A percentile compares a stretch with the other conserved stretches of the same genome.
These are phyloP conservation scores for Malassezia slooffiae DNA, from an alignment of 1,284 basidiomycete species.

Conservation along the genomic window DNA sequence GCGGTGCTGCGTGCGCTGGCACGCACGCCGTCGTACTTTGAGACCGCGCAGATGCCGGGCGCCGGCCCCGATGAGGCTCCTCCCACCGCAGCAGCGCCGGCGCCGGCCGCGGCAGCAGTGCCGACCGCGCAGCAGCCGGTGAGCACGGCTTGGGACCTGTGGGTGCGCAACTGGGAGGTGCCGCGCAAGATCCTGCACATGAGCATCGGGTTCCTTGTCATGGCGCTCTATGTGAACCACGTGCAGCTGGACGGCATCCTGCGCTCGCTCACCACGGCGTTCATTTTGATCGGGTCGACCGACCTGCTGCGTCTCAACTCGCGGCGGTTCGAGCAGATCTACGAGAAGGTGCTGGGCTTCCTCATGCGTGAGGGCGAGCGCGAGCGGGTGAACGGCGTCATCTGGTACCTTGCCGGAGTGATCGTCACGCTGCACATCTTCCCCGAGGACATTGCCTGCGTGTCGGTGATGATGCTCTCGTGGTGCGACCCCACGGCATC, in stretches of 20 bases:
- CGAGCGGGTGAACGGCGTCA: constrained; percentile 57
- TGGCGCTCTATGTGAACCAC: constrained; percentile 57
- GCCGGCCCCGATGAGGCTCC: constrained; percentile 12
- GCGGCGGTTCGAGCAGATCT: constrained; percentile 60
- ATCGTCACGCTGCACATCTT: constrained; percentile 62
- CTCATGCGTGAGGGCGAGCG: constrained; percentile 87
- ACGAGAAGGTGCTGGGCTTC: constrained; percentile 68
- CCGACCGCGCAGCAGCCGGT: constrained; percentile 9
- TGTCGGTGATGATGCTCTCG: constrained; percentile 55
- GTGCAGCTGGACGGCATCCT: constrained; percentile 53
- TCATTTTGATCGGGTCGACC: constrained; percentile 61
- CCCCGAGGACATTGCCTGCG: constrained; percentile 42
- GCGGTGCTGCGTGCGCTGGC: constrained; percentile 39
- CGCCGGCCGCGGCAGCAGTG: constrained; percentile 3
- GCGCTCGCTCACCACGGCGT: constrained; percentile 56
- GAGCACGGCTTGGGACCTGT: constrained; percentile 8
- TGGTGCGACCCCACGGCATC: constrained; percentile 96
- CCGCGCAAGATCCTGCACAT: constrained; percentile 82
- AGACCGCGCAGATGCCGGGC: constrained; percentile 2
- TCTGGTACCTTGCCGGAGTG: constrained; percentile 90
- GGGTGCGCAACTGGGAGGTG: constrained; percentile 55
- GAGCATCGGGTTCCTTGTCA: constrained; percentile 76
- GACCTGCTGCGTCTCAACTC: constrained; percentile 69
- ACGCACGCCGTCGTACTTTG: constrained; percentile 25
- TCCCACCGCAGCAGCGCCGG: constrained; percentile 13